Conservation (phyloP, 495 filamentous ascomycete species). For the Parathielavia appendiculata region DNA sequence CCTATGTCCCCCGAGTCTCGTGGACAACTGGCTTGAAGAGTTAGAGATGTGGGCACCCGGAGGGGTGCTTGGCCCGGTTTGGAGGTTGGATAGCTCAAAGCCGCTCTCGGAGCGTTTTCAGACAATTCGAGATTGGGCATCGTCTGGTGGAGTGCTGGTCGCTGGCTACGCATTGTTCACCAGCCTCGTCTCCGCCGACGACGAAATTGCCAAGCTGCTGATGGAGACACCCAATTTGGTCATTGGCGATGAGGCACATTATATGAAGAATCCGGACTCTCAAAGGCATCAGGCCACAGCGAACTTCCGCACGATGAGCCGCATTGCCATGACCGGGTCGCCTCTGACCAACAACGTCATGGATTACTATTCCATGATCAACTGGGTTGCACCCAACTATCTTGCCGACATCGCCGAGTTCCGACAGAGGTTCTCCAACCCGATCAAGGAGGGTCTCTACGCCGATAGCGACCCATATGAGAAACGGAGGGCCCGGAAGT, state of each 20-base stretch:
- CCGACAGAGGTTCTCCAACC: conserved; percentile 58
- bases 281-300: conserved; percentile 49
- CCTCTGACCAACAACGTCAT: conserved; percentile 75
- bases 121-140: conserved; percentile 54
- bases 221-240: conserved; percentile 62
- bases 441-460: conserved; percentile 67
- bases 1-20: conserved; percentile 67
- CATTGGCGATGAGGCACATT: conserved; percentile 85
- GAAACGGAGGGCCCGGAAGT: conserved; percentile 55
- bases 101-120: conserved; percentile 33
- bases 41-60: conserved; percentile 61
- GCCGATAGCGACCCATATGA: conserved; percentile 53
- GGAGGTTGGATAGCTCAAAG: conserved; percentile 43
- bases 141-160: conserved; percentile 65
- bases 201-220: conserved; percentile 40
- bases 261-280: conserved; percentile 58
- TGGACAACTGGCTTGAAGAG: conserved; percentile 82
- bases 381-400: conserved; percentile 80
- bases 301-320: conserved; percentile 59
- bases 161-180: conserved; percentile 67
- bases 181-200: conserved; percentile 29
- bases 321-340: conserved; percentile 84
- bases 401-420: conserved; percentile 65
- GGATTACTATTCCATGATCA: conserved; percentile 81
- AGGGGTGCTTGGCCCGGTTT: conserved; percentile 46